Percentiles rank a stretch among this genome's conserved stretches.
These are phyloP conservation scores for Tetracladium setigerum DNA, from an alignment of 495 filamentous ascomycete genomes.

Conservation along the genomic window DNA sequence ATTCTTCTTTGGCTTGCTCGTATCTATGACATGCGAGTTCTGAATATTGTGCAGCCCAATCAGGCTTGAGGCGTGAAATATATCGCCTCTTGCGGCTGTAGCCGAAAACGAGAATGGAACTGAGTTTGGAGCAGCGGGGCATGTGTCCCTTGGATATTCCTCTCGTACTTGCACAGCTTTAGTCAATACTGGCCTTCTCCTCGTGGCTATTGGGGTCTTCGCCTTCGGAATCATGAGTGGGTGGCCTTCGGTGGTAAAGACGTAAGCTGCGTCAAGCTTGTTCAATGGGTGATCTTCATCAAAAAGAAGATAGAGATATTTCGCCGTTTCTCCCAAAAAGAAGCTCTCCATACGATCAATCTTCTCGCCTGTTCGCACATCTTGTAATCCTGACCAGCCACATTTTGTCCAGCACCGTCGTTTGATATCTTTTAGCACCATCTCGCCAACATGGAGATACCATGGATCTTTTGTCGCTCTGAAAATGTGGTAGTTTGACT, in stretches of 20 bases:
- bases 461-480: slow-evolving; percentile 90
- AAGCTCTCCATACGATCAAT: slow-evolving; percentile 99
- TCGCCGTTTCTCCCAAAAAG: slow-evolving; percentile 91
- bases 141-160: slow-evolving; percentile 31
- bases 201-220: background rate
- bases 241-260: slow-evolving; percentile 95
- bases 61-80: slow-evolving; percentile 86
- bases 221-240: slow-evolving; percentile 76
- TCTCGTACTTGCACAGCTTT: slow-evolving; percentile 1
- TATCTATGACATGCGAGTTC: slow-evolving; percentile 32
- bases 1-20: slow-evolving; percentile 1
- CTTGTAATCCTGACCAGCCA: slow-evolving; percentile 92
- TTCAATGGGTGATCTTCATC: slow-evolving; percentile 82
- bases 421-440: slow-evolving; percentile 84
- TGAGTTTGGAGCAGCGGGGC: slow-evolving; percentile 49
- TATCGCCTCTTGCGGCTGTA: slow-evolving; percentile 74
- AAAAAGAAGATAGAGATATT: slow-evolving; percentile 90
- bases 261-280: slow-evolving; percentile 73
- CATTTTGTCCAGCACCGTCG: slow-evolving; percentile 88
- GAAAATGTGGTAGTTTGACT: slow-evolving; percentile 90
- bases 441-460: slow-evolving; percentile 93
- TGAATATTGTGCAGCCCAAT: slow-evolving; percentile 74
- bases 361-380: slow-evolving; percentile 81
- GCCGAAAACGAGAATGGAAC: slow-evolving; percentile 64
- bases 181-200: background rate